A percentile compares a stretch with the other conserved stretches of the same genome.
phyloP scores from a whole-genome alignment of 1,284 basidiomycete genomes.

The Phlebopus sp. region DNA sequence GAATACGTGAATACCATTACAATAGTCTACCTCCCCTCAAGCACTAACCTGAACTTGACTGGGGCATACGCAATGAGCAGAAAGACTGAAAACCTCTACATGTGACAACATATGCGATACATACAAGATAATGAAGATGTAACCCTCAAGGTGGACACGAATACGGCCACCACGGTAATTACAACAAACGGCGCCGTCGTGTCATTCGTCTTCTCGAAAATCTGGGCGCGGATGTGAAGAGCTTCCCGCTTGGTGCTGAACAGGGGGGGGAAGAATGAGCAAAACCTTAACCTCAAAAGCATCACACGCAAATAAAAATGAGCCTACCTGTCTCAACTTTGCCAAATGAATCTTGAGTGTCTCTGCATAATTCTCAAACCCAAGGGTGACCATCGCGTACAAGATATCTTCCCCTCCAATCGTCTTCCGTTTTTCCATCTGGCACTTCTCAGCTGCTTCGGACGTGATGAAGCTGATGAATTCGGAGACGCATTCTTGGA shows the following conservation, averaged over 20 bases:
- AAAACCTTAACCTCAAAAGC: neutral
- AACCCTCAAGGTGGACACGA: no score
- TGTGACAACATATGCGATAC: no score
- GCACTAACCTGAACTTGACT: no score
- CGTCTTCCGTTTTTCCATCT: slow-evolving; percentile 82
- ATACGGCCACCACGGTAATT: neutral
- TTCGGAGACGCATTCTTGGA: slow-evolving; percentile 95
- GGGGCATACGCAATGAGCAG: no score
- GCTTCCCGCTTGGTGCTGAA: slow-evolving; percentile 29
- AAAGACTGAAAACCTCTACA: no score
- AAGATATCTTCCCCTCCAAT: slow-evolving; percentile 92
- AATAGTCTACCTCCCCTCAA: no score
- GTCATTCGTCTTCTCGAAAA: slow-evolving; percentile 22
- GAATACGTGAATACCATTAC: no score
- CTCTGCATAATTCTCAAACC: slow-evolving; percentile 95
- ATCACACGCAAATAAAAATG: neutral
- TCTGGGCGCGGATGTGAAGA: slow-evolving; percentile 26
- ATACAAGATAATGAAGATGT: no score
- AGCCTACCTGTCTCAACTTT: slow-evolving; percentile 80
- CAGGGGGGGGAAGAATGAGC: neutral
- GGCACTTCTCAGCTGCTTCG: slow-evolving; percentile 87
- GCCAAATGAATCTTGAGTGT: slow-evolving; percentile 86
- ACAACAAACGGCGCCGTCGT: neutral
- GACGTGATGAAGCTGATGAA: slow-evolving; percentile 95
- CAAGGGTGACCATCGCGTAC: slow-evolving; percentile 83